A percentile compares a stretch with the other conserved stretches of the same genome.
Evolutionary conservation across 176 grass and related monocot genomes (phyloP).

Genomic region (Ensete ventricosum): DNA sequence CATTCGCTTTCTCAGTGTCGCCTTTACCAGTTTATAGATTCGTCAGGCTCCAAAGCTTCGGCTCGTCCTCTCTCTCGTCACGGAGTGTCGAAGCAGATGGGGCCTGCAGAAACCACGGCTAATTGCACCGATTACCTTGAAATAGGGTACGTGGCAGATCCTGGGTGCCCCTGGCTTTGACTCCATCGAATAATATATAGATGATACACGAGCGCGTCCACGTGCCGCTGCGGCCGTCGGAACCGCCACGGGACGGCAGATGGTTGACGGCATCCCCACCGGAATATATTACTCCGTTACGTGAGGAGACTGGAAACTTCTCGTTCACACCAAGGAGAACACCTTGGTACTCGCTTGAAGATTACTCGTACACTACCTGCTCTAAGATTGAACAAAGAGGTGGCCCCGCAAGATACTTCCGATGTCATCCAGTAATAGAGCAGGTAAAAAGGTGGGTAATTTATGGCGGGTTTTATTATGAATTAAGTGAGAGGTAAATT

Average conservation of each 20-base stretch:
- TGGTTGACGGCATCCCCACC: too few species aligned
- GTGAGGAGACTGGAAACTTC: background rate
- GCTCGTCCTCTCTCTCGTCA: background rate
- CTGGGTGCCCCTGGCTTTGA: background rate
- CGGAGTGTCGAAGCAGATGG: background rate
- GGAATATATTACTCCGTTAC: background rate
- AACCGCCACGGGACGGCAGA: background rate
- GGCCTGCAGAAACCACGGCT: background rate
- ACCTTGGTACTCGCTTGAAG: background rate
- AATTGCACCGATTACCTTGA: background rate
- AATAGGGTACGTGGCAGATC: background rate
- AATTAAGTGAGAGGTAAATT: background rate
- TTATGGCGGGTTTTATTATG: background rate
- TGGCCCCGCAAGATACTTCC: too few species aligned
- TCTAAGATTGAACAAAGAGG: too few species aligned
- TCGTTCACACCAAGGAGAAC: background rate
- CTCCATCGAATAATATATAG: background rate
- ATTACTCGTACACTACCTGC: too few species aligned
- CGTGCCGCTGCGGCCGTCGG: background rate
- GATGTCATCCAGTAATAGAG: background rate
- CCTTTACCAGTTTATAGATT: background rate
- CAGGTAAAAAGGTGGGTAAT: background rate
- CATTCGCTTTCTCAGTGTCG: background rate
- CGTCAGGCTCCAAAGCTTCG: background rate
- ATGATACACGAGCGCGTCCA: background rate